Conservation (phyloP, 768 basidiomycete genomes). For the Psilocybe cubensis region DNA sequence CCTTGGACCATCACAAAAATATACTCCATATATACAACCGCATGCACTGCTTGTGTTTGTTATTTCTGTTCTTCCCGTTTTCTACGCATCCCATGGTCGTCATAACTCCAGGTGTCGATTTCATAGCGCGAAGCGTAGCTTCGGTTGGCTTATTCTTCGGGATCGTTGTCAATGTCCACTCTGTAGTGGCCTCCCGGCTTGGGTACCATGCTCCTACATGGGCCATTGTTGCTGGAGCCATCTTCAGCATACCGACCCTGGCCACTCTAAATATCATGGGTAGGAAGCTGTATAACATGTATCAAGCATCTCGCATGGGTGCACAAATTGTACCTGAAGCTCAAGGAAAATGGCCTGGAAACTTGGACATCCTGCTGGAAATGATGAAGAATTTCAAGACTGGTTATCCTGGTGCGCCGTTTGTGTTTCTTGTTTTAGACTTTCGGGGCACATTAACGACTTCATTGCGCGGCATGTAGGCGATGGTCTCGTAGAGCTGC, state of each 20-base stretch:
- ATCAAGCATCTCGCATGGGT: slow-evolving; percentile 46
- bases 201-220: slow-evolving; percentile 38
- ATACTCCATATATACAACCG: not conserved
- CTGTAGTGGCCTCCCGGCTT: slow-evolving; percentile 10
- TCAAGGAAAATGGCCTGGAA: slow-evolving; percentile 45
- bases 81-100: slow-evolving; percentile 22
- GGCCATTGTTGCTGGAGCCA: slow-evolving; percentile 33
- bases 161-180: slow-evolving; percentile 7
- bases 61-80: not conserved
- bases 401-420: slow-evolving; percentile 55
- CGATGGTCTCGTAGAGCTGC: slow-evolving; percentile 41
- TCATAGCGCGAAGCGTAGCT: slow-evolving; percentile 27
- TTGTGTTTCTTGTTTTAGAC: not conserved
- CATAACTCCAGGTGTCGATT: slow-evolving; percentile 39
- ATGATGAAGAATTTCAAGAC: slow-evolving; percentile 39
- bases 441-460: not conserved
- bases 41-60: not conserved
- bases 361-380: slow-evolving; percentile 43
- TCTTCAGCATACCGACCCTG: slow-evolving; percentile 36
- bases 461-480: slow-evolving; percentile 30
- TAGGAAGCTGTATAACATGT: slow-evolving; percentile 31
- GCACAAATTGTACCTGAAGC: slow-evolving; percentile 45
- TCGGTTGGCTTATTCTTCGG: slow-evolving; percentile 18
- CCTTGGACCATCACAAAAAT: not conserved
- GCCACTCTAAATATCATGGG: slow-evolving; percentile 32